Evolutionary conservation across 305 asterid species (phyloP).

Genomic region (Fraxinus greggii): DNA sequence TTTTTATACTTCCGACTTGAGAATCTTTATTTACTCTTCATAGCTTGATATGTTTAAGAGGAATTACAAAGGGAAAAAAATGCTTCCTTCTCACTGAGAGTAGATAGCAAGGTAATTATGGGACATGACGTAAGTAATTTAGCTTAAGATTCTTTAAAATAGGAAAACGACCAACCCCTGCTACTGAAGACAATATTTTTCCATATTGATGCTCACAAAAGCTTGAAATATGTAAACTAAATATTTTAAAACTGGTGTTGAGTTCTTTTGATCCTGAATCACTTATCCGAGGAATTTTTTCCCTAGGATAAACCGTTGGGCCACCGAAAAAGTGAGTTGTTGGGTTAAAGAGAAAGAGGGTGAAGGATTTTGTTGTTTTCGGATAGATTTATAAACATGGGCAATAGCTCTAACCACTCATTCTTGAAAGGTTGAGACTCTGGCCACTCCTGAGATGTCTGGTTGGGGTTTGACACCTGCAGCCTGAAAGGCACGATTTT

Average conservation of each 20-base stretch:
- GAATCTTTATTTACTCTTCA: not conserved
- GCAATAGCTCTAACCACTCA: not conserved
- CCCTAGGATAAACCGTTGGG: not conserved
- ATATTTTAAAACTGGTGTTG: not conserved
- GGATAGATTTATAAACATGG: not conserved
- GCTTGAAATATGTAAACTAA: not conserved
- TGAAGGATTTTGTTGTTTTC: not conserved
- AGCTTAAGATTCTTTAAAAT: not conserved
- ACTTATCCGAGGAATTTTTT: not conserved
- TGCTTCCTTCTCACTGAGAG: not conserved
- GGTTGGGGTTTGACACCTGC: not conserved
- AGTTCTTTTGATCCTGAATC: not conserved
- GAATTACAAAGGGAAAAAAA: not conserved
- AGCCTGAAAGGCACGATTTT: not conserved
- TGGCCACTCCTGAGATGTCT: not conserved
- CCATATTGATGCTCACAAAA: too few species aligned
- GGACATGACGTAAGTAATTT: not conserved
- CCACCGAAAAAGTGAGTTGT: not conserved
- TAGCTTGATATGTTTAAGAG: not conserved
- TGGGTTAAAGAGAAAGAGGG: not conserved
- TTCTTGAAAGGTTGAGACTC: not conserved
- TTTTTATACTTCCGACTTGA: not conserved
- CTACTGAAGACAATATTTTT: not conserved
- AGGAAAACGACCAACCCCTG: not conserved
- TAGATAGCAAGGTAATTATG: not conserved